phyloP scores from a whole-genome alignment of 1,284 basidiomycete species.

The Neonothopanus nambi region DNA sequence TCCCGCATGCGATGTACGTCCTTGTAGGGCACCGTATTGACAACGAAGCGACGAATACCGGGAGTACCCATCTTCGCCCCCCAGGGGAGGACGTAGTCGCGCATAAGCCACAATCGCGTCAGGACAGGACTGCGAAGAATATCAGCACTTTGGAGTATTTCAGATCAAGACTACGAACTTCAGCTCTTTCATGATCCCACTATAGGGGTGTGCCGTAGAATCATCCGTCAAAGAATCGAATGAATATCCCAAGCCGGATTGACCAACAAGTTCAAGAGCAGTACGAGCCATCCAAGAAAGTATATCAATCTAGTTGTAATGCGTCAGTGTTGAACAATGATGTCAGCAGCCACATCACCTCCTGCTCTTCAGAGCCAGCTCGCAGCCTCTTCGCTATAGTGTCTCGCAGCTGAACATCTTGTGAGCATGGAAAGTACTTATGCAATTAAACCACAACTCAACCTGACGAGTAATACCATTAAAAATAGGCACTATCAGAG shows the following conservation, averaged over 20 bases:
- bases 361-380: no score
- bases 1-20: conserved; percentile 33
- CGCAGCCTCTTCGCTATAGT: no score
- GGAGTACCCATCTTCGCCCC: conserved; percentile 35
- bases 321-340: no score
- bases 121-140: conserved; percentile 1
- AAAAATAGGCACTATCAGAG: conserved; percentile 5
- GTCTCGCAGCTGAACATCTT: no score
- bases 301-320: conserved; percentile 12
- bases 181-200: conserved; percentile 29
- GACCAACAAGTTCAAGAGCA: conserved; percentile 21
- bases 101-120: conserved; percentile 20
- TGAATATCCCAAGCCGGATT: conserved; percentile 21
- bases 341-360: no score
- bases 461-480: conserved; percentile 7
- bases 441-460: not conserved
- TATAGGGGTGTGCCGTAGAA: conserved; percentile 27
- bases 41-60: conserved; percentile 34
- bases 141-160: not conserved
- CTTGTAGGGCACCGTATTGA: conserved; percentile 37
- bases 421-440: no score
- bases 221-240: conserved; percentile 25
- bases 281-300: conserved; percentile 19
- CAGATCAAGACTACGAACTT: conserved; percentile 16
- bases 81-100: conserved; percentile 30